Evolutionary conservation across 108 stramenopile species (phyloP).

Genomic region (Seminavis robusta): DNA sequence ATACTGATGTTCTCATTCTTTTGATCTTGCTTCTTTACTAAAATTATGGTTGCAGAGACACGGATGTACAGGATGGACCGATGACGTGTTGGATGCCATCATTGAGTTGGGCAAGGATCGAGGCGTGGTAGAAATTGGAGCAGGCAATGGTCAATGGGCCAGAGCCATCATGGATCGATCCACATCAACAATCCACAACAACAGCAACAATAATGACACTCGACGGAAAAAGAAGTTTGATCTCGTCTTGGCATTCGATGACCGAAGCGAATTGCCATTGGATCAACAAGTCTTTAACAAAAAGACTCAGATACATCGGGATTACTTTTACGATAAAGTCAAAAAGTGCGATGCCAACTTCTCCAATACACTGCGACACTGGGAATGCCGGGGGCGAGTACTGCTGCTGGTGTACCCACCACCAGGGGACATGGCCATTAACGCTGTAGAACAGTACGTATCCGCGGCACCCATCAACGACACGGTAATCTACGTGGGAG

Average conservation of each 20-base stretch:
- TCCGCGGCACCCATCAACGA: conserved; percentile 48
- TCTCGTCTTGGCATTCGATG: conserved; percentile 71
- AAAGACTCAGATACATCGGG: conserved; percentile 60
- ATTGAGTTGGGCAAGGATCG: conserved; percentile 33
- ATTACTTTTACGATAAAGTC: conserved; percentile 67
- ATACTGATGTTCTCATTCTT: too few relatives aligned
- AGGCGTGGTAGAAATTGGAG: conserved; percentile 83
- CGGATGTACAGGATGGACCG: conserved; percentile 74
- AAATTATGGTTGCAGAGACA: conserved; percentile 60
- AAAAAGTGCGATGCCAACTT: conserved; percentile 31
- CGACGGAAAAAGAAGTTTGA: conserved; percentile 38
- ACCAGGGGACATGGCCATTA: conserved; percentile 66
- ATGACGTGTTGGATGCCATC: conserved; percentile 44
- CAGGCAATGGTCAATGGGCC: conserved; percentile 85
- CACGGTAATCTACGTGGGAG: conserved; percentile 70
- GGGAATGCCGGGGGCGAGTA: conserved; percentile 62
- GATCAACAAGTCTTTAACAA: conserved; percentile 65
- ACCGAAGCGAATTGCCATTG: conserved; percentile 58
- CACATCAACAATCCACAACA: background rate
- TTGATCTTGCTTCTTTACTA: too few relatives aligned
- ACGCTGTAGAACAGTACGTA: conserved; percentile 54
- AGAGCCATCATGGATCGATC: conserved; percentile 48
- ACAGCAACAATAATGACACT: background rate
- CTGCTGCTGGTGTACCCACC: conserved; percentile 79
- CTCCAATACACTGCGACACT: conserved; percentile 34